Percentiles rank a stretch among this genome's conserved stretches.
Conservation (phyloP, 192 early-diverging fungal genomes). For the Bifiguratus adelaidae region DNA sequence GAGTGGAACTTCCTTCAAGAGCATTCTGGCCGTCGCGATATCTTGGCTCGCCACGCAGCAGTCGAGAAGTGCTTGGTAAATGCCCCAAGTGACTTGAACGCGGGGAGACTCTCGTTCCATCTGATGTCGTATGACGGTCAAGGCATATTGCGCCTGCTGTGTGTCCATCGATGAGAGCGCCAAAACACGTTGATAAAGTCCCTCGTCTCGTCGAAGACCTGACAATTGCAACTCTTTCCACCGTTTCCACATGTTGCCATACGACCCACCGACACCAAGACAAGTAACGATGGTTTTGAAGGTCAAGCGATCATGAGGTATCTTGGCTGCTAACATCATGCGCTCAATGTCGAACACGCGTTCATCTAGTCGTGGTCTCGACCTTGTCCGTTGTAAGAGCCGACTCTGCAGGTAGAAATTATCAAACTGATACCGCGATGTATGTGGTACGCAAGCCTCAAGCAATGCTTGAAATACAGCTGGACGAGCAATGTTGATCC, state of each 20-base stretch:
- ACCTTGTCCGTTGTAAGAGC: not conserved
- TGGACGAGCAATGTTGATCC: slow-evolving; percentile 6
- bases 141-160: slow-evolving; percentile 12
- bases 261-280: slow-evolving; percentile 13
- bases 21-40: not conserved
- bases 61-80: slow-evolving; percentile 17
- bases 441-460: slow-evolving; percentile 19
- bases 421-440: slow-evolving; percentile 8
- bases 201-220: slow-evolving; percentile 14
- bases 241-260: slow-evolving; percentile 12
- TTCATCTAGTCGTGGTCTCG: slow-evolving; percentile 3
- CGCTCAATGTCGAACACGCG: slow-evolving; percentile 24
- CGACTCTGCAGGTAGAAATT: slow-evolving; percentile 2
- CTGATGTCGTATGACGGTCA: slow-evolving; percentile 12
- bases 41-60: slow-evolving; percentile 17
- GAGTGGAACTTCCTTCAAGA: slow-evolving; percentile 5
- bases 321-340: slow-evolving; percentile 17
- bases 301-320: slow-evolving; percentile 19
- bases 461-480: slow-evolving; percentile 15
- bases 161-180: slow-evolving; percentile 13
- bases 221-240: slow-evolving; percentile 15
- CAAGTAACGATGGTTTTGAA: slow-evolving; percentile 19
- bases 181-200: slow-evolving; percentile 13
- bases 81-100: not conserved
- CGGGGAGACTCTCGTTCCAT: slow-evolving; percentile 6